Evolutionary conservation across 257 asterid species (phyloP).

Genomic region (Solanum megistacrolobum): DNA sequence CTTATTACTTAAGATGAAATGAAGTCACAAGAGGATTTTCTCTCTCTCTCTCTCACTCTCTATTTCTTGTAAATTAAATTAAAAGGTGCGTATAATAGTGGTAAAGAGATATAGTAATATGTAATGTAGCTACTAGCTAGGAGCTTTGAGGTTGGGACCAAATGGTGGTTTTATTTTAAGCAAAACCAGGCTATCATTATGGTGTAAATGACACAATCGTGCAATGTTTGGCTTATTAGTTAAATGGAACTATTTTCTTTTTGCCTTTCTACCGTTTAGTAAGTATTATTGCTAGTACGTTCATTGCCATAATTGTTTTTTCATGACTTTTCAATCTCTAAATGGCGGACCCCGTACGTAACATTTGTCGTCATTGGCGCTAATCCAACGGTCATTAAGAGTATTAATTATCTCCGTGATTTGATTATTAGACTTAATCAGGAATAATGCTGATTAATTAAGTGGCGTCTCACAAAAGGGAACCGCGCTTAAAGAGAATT

Average conservation of each 20-base stretch:
- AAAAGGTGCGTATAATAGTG: slow-evolving; percentile 1
- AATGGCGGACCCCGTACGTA: not conserved
- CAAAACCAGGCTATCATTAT: not conserved
- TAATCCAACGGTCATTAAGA: not conserved
- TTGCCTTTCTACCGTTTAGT: not conserved
- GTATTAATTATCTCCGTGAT: not conserved
- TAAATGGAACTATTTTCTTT: not conserved
- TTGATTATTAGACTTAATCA: not conserved
- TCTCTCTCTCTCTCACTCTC: not conserved
- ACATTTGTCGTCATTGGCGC: not conserved
- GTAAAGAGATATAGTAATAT: slow-evolving; percentile 1
- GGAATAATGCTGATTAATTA: not conserved
- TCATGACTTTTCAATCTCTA: not conserved
- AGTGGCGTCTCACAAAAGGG: not conserved
- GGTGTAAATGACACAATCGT: slow-evolving; percentile 9
- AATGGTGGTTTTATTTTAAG: not conserved
- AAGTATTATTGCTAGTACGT: not conserved
- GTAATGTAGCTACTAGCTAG: not conserved
- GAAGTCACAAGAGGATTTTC: not conserved
- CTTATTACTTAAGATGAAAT: not conserved
- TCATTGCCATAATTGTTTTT: not conserved
- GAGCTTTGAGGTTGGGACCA: not conserved
- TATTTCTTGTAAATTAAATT: slow-evolving; percentile 18
- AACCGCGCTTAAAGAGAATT: not conserved
- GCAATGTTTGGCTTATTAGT: slow-evolving; percentile 1